Base-by-base conservation (phyloP, 2,329 filamentous ascomycete genomes). In the Talaromyces sp. region DNA sequence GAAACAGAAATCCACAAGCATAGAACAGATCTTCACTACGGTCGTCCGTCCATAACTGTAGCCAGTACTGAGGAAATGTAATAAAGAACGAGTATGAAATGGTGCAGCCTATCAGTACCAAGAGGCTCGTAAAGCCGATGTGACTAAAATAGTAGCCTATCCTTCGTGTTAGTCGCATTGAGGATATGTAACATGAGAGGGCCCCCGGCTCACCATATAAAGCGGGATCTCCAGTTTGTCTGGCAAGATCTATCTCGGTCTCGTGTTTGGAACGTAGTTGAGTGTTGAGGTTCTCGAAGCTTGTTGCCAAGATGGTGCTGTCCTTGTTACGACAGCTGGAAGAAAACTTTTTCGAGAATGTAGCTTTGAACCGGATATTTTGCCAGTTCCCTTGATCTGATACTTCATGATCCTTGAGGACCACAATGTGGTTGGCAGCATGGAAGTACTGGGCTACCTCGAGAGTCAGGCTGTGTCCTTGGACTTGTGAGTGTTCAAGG, bases 131-230 rank as follows among this genome's bases (percentile, higher is more conserved):
- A 6, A 6, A 18, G 31, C 42, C 55, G 54, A 62, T 42, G 35
- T 52, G 58, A 25, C 44, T 11, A 8, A 62, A 50, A 9, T 62
- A 62, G 54, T 62, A 58, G n/a, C 54, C 61, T 62, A 5, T 5
- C 5, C 7, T 31, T 21, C 11, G 1, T 37, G n/a, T 62, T 28
- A 62, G 54, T 39, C 2, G n/a, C n/a, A 9, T 25, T 25, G 2
- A 54, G 21, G 37, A 61, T 21, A 55, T 35, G n/a, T 23, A 1
- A n/a, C 5, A 8, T n/a, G 46, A 16, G 2, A 23, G 44, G 31
- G 31, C 9, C 16, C 28, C 28, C 31, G 9, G 52, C 46, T 8
- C 40, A 58, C 61, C 44, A 18, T 62, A 62, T 52, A 62, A 23
- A 40, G 61, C 14, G 7, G 44, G 55, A 58, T 62, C 61, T 25